These are phyloP conservation scores for Rhipidocladum racemiflorum DNA, from an alignment of 176 grass and related monocot genomes.

Conservation along the genomic window DNA sequence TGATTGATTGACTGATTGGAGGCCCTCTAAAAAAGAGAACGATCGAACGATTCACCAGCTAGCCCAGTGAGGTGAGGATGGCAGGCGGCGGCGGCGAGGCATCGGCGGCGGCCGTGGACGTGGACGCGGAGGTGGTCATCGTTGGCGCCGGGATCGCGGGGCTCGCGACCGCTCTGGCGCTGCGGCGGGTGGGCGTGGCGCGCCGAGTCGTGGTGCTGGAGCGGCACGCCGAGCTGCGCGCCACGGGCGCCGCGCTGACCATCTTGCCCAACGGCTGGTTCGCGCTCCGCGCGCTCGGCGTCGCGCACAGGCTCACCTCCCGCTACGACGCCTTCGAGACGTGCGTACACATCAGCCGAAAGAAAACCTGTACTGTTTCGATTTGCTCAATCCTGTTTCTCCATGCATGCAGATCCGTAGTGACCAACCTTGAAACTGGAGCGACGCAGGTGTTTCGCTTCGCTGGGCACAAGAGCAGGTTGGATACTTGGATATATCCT, in stretches of 20 bases:
- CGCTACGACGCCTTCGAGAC: slow-evolving; percentile 28
- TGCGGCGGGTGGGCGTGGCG: slow-evolving; percentile 16
- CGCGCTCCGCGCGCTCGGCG: slow-evolving; percentile 58
- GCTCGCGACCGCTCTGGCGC: slow-evolving; percentile 50
- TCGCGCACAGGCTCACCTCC: slow-evolving; percentile 46
- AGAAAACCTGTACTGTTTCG: neutral
- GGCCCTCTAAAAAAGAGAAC: too few relatives aligned
- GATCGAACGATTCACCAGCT: too few relatives aligned
- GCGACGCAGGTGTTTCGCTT: slow-evolving; percentile 42
- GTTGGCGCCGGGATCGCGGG: slow-evolving; percentile 64
- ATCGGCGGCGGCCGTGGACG: neutral
- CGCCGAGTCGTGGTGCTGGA: slow-evolving; percentile 47
- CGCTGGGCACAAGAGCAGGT: slow-evolving; percentile 39
- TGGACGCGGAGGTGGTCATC: slow-evolving; percentile 53
- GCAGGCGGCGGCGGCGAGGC: neutral
- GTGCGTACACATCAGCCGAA: neutral
- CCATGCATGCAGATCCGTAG: slow-evolving; percentile 30
- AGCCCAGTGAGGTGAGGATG: neutral
- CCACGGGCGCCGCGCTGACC: slow-evolving; percentile 42
- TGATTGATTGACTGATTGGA: too few relatives aligned
- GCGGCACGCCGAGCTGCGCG: slow-evolving; percentile 45
- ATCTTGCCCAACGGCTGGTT: slow-evolving; percentile 60
- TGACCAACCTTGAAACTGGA: slow-evolving; percentile 50
- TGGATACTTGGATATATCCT: too few relatives aligned
- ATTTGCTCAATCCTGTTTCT: neutral